Evolutionary conservation across 768 basidiomycete species (phyloP).

Genomic region (Kwoniella mangroviensis): DNA sequence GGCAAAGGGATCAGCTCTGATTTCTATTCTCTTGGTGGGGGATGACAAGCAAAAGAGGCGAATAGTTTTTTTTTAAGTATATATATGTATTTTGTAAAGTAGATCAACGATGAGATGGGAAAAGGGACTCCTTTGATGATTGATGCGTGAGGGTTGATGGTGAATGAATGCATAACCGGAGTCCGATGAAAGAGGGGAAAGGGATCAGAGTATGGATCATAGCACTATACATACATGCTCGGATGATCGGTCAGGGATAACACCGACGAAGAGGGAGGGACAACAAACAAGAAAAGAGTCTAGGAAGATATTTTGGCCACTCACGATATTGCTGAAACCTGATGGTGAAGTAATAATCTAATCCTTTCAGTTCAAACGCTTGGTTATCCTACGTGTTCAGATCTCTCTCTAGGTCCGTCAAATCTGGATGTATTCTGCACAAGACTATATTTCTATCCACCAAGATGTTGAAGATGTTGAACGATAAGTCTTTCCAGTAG

Average conservation of each 20-base stretch:
- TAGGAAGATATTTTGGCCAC: not conserved
- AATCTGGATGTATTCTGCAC: not conserved
- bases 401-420: not conserved
- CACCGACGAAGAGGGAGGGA: not conserved
- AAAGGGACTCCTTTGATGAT: not conserved
- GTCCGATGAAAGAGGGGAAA: constrained; percentile 8
- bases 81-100: not conserved
- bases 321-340: not conserved
- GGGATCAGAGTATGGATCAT: not conserved
- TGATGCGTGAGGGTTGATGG: not conserved
- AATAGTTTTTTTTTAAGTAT: not conserved
- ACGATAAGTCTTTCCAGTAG: no score
- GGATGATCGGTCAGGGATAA: not conserved
- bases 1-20: not conserved
- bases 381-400: not conserved
- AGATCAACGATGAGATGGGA: not conserved
- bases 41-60: not conserved
- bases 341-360: not conserved
- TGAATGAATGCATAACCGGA: not conserved
- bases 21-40: not conserved
- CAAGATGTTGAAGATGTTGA: no score
- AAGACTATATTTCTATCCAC: no score
- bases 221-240: not conserved
- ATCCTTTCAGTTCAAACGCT: not conserved
- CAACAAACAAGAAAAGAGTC: not conserved